These are phyloP conservation scores for Apiospora pterosperma DNA, from an alignment of 2,329 filamentous ascomycete genomes.

Conservation along the genomic window DNA sequence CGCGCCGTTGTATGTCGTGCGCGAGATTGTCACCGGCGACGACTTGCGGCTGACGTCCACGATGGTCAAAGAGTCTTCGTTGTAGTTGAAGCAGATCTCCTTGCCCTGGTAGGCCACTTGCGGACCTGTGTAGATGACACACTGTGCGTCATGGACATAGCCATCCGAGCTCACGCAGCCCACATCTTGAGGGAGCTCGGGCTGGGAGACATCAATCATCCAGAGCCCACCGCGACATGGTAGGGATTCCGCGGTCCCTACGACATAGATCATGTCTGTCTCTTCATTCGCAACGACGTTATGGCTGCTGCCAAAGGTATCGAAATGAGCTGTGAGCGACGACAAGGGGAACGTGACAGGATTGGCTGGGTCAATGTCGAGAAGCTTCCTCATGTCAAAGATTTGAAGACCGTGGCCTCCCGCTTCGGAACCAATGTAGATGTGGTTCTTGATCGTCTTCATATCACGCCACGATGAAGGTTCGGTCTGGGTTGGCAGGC, in stretches of 20 bases:
- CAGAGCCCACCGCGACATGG: conserved; percentile 52
- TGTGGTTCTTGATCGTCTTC: conserved; percentile 33
- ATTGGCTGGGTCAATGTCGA: conserved; percentile 38
- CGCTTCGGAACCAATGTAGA: conserved; percentile 39
- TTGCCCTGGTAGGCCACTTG: conserved; percentile 40
- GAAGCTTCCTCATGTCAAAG: conserved; percentile 60
- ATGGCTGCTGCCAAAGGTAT: conserved; percentile 34
- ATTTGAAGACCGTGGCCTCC: conserved; percentile 55
- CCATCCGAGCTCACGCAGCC: conserved; percentile 54
- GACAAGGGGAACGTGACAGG: conserved; percentile 40
- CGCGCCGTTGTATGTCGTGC: conserved; percentile 50
- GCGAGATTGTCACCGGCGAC: conserved; percentile 39
- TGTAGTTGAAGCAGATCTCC: conserved; percentile 55
- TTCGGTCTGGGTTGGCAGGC: conserved; percentile 42
- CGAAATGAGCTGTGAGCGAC: conserved; percentile 3
- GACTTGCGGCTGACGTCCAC: conserved; percentile 48
- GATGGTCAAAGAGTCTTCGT: conserved; percentile 48
- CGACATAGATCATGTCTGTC: conserved; percentile 35
- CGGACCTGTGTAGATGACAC: conserved; percentile 51
- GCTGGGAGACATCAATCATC: conserved; percentile 55
- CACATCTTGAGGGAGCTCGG: conserved; percentile 47
- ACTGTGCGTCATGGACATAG: conserved; percentile 61
- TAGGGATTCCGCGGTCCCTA: conserved; percentile 38
- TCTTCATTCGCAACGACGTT: conserved; percentile 46
- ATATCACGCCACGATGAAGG: conserved; percentile 52